Evolutionary conservation across 176 grass and related monocot species (phyloP).

Genomic region (Oryza glaberrima): DNA sequence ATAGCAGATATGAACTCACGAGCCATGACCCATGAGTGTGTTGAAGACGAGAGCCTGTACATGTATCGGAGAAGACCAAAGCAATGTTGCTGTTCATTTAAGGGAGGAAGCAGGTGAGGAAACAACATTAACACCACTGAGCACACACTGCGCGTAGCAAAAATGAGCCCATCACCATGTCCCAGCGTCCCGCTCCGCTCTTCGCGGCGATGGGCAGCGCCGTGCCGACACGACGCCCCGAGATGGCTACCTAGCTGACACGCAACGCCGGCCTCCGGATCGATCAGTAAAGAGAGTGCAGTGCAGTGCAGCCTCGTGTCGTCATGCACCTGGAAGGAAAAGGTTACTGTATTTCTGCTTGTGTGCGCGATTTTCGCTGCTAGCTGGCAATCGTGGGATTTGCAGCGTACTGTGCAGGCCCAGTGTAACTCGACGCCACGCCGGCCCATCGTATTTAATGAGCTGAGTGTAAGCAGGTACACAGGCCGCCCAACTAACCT

Average conservation of each 20-base stretch:
- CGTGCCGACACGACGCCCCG: constrained; percentile 10
- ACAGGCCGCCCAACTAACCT: neutral
- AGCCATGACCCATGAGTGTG: neutral
- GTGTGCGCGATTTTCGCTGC: neutral
- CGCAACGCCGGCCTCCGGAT: constrained; percentile 4
- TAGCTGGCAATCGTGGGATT: neutral
- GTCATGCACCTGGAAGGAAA: constrained; percentile 26
- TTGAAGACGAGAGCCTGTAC: neutral
- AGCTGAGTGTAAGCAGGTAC: neutral
- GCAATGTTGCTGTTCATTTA: neutral
- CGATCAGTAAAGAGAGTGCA: neutral
- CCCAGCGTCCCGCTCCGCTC: neutral
- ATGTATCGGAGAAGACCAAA: neutral
- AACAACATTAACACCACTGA: constrained; percentile 19
- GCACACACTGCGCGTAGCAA: neutral
- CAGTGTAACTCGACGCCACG: neutral
- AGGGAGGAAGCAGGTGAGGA: neutral
- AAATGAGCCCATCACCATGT: constrained; percentile 22
- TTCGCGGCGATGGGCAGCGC: neutral
- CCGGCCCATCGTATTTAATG: neutral
- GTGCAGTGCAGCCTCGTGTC: neutral
- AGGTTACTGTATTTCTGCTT: neutral
- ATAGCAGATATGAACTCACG: neutral
- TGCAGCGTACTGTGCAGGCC: neutral
- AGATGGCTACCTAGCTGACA: neutral